phyloP scores from a whole-genome alignment of 108 stramenopile genomes.

The Nitzschia palea region DNA sequence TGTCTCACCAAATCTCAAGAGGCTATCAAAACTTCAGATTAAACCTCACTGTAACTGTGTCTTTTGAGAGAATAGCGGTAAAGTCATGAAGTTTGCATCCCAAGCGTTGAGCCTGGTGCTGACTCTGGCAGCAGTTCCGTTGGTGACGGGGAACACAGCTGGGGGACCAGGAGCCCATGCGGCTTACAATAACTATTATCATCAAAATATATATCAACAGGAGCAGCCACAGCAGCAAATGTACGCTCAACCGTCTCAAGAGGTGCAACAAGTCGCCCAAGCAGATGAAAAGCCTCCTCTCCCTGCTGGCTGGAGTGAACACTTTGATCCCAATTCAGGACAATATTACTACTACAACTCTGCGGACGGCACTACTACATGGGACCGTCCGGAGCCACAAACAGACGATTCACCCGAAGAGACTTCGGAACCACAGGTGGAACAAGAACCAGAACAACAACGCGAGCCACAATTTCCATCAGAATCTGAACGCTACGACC shows the following conservation, averaged over 20 bases:
- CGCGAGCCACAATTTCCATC: slow-evolving; percentile 11
- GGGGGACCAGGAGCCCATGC: not conserved
- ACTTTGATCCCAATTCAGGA: slow-evolving; percentile 74
- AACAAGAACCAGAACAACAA: slow-evolving; percentile 8
- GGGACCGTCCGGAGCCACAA: slow-evolving; percentile 66
- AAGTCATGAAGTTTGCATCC: slow-evolving; percentile 9
- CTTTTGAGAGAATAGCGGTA: too few relatives aligned
- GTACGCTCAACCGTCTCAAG: slow-evolving; percentile 8
- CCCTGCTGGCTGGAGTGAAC: slow-evolving; percentile 68
- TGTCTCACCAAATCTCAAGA: too few relatives aligned
- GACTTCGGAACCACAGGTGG: slow-evolving; percentile 11
- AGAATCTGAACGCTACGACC: slow-evolving; percentile 1
- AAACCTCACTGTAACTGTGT: too few relatives aligned
- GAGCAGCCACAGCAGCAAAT: slow-evolving; percentile 16
- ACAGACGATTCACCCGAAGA: not conserved
- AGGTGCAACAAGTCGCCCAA: not conserved
- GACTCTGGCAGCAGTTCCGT: not conserved
- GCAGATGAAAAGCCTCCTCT: slow-evolving; percentile 22
- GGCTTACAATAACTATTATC: slow-evolving; percentile 8
- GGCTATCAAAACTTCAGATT: too few relatives aligned
- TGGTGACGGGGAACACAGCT: not conserved
- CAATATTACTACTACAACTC: slow-evolving; percentile 77
- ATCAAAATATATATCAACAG: slow-evolving; percentile 20
- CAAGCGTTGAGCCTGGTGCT: not conserved
- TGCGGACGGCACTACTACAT: slow-evolving; percentile 73